phyloP scores from a whole-genome alignment of 1,284 basidiomycete species.

The Earliella scabrosa region DNA sequence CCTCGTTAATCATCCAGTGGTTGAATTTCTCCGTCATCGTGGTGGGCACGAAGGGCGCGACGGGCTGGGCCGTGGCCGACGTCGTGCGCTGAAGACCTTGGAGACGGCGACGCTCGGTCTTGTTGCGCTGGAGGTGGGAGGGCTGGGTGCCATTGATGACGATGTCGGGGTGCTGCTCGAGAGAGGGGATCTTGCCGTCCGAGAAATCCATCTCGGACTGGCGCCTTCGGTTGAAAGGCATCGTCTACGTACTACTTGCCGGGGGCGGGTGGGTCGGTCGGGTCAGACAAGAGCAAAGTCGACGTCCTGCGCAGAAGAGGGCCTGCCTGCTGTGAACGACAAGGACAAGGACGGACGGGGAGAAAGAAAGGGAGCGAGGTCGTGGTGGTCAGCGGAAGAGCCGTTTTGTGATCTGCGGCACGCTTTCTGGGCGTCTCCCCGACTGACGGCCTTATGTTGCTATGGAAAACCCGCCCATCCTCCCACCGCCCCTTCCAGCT shows the following conservation, averaged over 20 bases:
- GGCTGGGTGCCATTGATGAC: constrained; percentile 40
- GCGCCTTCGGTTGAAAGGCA: constrained; percentile 42
- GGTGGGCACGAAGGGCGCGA: constrained; percentile 39
- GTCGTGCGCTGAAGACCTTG: constrained; percentile 76
- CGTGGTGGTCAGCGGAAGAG: constrained; percentile 18
- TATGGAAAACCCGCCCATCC: not conserved
- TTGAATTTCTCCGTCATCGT: constrained; percentile 53
- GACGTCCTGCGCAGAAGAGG: constrained; percentile 44
- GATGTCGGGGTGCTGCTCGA: constrained; percentile 60
- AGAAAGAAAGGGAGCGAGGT: constrained; percentile 21
- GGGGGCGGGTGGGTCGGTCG: constrained; percentile 14
- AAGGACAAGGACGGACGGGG: constrained; percentile 30
- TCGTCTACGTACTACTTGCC: constrained; percentile 7
- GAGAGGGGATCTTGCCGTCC: constrained; percentile 54
- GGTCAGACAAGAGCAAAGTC: constrained; percentile 28
- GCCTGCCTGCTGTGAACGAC: constrained; percentile 53
- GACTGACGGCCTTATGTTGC: constrained; percentile 6
- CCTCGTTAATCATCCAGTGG: constrained; percentile 92
- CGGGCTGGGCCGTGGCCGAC: constrained; percentile 39
- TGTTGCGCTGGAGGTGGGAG: constrained; percentile 71
- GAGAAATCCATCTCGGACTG: constrained; percentile 75
- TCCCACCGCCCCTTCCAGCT: not conserved
- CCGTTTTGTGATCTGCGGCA: constrained; percentile 20
- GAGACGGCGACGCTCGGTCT: constrained; percentile 74
- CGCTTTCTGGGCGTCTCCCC: constrained; percentile 4